A percentile compares a stretch with the other conserved stretches of the same genome.
These are phyloP conservation scores for Aspergillus fijiensis DNA, from an alignment of 2,329 filamentous ascomycete species.

Conservation along the genomic window DNA sequence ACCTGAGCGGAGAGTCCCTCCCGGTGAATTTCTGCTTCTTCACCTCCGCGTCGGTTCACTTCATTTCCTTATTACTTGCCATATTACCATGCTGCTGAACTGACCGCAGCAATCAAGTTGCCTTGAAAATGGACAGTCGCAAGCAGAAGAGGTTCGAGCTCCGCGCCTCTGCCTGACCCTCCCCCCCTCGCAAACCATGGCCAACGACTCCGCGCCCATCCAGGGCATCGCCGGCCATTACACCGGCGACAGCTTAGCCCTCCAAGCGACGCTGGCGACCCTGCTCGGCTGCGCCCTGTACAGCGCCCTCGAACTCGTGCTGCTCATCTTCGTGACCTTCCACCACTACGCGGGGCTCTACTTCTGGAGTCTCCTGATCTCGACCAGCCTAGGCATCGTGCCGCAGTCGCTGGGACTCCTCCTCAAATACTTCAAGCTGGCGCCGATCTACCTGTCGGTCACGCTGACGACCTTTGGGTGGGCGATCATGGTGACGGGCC, in stretches of 20 bases:
- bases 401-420: conserved; percentile 48
- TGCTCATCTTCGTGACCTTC: conserved; percentile 50
- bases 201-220: conserved; percentile 6
- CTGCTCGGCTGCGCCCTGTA: conserved; percentile 50
- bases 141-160: not conserved
- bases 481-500: conserved; percentile 60
- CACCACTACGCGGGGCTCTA: conserved; percentile 46
- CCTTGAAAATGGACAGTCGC: no score
- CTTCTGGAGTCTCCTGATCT: conserved; percentile 50
- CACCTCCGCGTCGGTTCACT: not conserved
- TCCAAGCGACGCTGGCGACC: conserved; percentile 44
- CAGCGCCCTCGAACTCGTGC: conserved; percentile 49
- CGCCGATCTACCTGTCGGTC: conserved; percentile 32
- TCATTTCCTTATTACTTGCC: not conserved
- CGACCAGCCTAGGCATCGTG: conserved; percentile 44
- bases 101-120: not conserved
- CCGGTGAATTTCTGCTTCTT: not conserved
- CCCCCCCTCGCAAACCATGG: not conserved
- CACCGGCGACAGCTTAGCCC: conserved; percentile 31
- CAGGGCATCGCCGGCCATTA: conserved; percentile 38
- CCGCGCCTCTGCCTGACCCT: not conserved
- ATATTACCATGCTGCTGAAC: not conserved
- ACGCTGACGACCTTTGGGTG: conserved; percentile 52
- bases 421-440: conserved; percentile 43
- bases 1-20: not conserved